Conservation (phyloP, 2,329 filamentous ascomycete species). For the Thelonectria blattea region DNA sequence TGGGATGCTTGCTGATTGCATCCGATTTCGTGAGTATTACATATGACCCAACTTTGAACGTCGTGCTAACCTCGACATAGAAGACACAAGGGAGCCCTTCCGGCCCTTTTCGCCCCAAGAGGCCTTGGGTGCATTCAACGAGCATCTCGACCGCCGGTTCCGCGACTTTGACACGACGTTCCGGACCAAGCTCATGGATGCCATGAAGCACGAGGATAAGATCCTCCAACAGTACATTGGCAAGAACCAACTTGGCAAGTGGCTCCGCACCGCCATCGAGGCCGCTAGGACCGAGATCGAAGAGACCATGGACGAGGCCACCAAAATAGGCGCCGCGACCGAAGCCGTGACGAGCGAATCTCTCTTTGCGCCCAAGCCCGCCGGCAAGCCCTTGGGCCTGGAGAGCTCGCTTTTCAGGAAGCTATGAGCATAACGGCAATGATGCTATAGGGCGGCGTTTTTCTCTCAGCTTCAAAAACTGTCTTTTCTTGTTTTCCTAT, state of each 20-base stretch:
- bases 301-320: slow-evolving; percentile 42
- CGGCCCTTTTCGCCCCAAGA: slow-evolving; percentile 58
- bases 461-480: slow-evolving; percentile 4
- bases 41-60: background rate
- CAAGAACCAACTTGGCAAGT: slow-evolving; percentile 72
- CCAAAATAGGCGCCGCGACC: slow-evolving; percentile 22
- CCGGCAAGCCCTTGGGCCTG: slow-evolving; percentile 3
- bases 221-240: slow-evolving; percentile 69
- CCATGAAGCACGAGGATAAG: slow-evolving; percentile 76
- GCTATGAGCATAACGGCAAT: slow-evolving; percentile 10
- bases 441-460: slow-evolving; percentile 21
- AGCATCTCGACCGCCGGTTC: slow-evolving; percentile 67
- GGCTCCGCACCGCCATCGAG: slow-evolving; percentile 56
- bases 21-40: slow-evolving; percentile 65
- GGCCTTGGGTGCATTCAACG: slow-evolving; percentile 64
- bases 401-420: slow-evolving; percentile 19
- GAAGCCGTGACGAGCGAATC: slow-evolving; percentile 25
- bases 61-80: slow-evolving; percentile 43
- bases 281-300: slow-evolving; percentile 46
- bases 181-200: slow-evolving; percentile 70
- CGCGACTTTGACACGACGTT: slow-evolving; percentile 66
- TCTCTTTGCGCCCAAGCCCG: slow-evolving; percentile 28
- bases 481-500: too few relatives aligned
- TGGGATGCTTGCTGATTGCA: slow-evolving; percentile 68
- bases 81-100: slow-evolving; percentile 51